Evolutionary conservation across 2,329 filamentous ascomycete species (phyloP).

Genomic region (Daldinia sp.): DNA sequence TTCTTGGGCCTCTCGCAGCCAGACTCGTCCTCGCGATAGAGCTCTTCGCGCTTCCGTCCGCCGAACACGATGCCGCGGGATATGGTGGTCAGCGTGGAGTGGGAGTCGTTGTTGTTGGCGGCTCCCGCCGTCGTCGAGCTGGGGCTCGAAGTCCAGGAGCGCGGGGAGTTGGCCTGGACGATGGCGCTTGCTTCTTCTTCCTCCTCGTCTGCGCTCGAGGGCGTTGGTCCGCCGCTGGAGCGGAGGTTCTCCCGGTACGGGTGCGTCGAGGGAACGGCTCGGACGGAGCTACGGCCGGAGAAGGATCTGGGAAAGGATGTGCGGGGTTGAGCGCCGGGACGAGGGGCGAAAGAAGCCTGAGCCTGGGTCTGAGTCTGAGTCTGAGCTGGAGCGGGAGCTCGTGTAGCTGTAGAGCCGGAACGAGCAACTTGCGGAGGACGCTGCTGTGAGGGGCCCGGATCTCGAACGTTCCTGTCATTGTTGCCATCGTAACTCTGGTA

Average conservation of each 20-base stretch:
- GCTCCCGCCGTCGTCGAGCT: not conserved
- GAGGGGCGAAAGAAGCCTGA: not conserved
- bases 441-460: not conserved
- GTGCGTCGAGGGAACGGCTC: too few species aligned
- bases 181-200: not conserved
- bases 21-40: too few species aligned
- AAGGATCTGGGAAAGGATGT: too few species aligned
- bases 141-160: not conserved
- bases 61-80: not conserved
- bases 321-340: not conserved
- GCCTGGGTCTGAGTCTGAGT: too few species aligned
- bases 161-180: not conserved
- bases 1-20: not conserved
- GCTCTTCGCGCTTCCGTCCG: not conserved
- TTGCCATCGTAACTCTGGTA: not conserved
- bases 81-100: not conserved
- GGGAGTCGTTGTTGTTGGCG: not conserved
- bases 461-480: not conserved
- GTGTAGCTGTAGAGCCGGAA: not conserved
- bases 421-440: not conserved
- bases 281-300: too few species aligned
- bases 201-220: not conserved
- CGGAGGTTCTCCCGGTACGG: too few species aligned
- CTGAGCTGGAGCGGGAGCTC: not conserved
- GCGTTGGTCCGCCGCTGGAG: not conserved